These are phyloP conservation scores for Platanus orientalis DNA, from an alignment of 164 flowering plant species.

Conservation along the genomic window DNA sequence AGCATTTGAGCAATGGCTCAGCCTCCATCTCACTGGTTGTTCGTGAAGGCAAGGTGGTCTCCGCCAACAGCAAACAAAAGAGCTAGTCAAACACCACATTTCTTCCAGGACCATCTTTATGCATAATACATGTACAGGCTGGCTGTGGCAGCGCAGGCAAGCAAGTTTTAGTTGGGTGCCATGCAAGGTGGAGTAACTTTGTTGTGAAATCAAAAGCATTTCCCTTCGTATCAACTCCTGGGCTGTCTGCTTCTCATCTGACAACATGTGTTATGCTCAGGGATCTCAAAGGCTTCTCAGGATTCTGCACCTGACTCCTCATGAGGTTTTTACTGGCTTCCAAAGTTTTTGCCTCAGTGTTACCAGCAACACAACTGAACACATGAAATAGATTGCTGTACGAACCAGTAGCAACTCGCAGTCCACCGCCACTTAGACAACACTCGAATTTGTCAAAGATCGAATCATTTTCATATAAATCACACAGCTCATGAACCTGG, in stretches of 20 bases:
- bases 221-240: conserved; percentile 85
- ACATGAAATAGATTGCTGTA: conserved; percentile 96
- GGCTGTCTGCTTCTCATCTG: conserved; percentile 77
- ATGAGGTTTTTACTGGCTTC: conserved; percentile 99
- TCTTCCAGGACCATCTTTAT: conserved; percentile 30
- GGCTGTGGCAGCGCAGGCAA: conserved; percentile 99
- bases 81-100: conserved; percentile 20
- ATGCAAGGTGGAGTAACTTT: conserved; percentile 92
- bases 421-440: conserved; percentile 71
- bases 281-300: conserved; percentile 87
- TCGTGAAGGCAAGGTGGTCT: conserved; percentile 25
- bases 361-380: conserved; percentile 72
- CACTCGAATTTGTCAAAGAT: conserved; percentile 83
- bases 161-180: conserved; percentile 92
- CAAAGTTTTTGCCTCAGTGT: conserved; percentile 80
- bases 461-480: conserved; percentile 75
- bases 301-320: conserved; percentile 92
- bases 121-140: conserved; percentile 99
- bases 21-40: conserved; percentile 25
- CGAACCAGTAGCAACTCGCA: conserved; percentile 67
- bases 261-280: conserved; percentile 84
- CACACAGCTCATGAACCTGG: conserved; percentile 95
- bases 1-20: conserved; percentile 23
- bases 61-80: conserved; percentile 36
- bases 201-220: conserved; percentile 86